Conservation (phyloP, 2,329 filamentous ascomycete genomes). For the Stagonosporopsis cucurbitacearum region DNA sequence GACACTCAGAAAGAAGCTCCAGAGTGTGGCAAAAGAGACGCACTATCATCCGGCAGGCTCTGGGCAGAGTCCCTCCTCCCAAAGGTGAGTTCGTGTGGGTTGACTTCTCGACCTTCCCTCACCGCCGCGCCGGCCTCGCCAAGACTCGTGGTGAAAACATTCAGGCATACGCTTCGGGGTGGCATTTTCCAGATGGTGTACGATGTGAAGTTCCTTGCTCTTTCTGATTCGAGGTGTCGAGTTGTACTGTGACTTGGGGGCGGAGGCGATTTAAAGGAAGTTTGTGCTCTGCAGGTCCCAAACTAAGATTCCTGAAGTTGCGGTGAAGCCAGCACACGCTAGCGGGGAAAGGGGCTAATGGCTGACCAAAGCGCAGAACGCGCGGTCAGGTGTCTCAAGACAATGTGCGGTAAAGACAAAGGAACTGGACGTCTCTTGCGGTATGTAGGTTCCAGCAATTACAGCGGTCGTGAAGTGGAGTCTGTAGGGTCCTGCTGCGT, state of each 20-base stretch:
- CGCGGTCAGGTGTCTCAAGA: conserved; percentile 43
- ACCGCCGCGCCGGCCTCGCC: conserved; percentile 38
- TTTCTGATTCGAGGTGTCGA: conserved; percentile 20
- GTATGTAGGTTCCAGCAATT: conserved; percentile 6
- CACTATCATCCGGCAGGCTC: conserved; percentile 32
- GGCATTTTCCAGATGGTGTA: conserved; percentile 39
- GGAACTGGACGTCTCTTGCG: conserved; percentile 4
- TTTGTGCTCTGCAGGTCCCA: conserved; percentile 30
- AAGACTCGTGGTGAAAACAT: conserved; percentile 46
- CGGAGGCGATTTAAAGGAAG: conserved; percentile 36
- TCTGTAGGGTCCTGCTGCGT: conserved; percentile 16
- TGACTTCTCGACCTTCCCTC: conserved; percentile 31
- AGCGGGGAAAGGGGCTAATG: conserved; percentile 34
- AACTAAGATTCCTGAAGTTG: conserved; percentile 44
- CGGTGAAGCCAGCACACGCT: conserved; percentile 48
- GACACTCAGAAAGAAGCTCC: not conserved
- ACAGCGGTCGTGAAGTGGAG: conserved; percentile 8
- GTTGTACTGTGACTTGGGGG: conserved; percentile 19
- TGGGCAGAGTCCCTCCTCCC: conserved; percentile 41
- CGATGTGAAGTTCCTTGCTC: conserved; percentile 15
- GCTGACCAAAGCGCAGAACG: conserved; percentile 41
- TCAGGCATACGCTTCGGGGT: conserved; percentile 46
- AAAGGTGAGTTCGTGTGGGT: conserved; percentile 21
- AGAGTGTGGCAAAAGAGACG: conserved; percentile 2
- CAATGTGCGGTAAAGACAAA: conserved; percentile 17